Evolutionary conservation across 768 basidiomycete genomes (phyloP).

Genomic region (Termitomyces sp.): DNA sequence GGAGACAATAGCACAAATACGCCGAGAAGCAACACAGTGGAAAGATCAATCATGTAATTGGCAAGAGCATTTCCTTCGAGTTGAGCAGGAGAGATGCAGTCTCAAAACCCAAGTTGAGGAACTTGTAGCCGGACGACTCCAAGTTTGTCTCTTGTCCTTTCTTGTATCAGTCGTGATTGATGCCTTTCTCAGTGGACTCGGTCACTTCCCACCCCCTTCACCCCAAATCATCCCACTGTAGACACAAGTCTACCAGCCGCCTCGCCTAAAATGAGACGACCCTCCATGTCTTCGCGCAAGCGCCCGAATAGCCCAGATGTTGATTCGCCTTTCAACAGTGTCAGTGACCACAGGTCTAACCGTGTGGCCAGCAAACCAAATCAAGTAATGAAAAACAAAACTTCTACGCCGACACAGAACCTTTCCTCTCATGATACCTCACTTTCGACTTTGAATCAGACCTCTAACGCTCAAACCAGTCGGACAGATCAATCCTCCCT

Average conservation of each 20-base stretch:
- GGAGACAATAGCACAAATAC: slow-evolving; percentile 58
- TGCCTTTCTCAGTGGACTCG: slow-evolving; percentile 11
- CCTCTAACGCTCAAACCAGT: background rate
- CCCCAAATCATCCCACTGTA: slow-evolving; percentile 29
- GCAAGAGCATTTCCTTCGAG: slow-evolving; percentile 77
- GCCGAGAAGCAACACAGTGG: slow-evolving; percentile 67
- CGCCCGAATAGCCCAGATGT: slow-evolving; percentile 21
- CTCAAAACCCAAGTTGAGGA: slow-evolving; percentile 58
- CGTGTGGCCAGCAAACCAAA: slow-evolving; percentile 6
- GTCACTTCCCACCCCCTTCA: slow-evolving; percentile 22
- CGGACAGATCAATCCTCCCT: slow-evolving; percentile 10
- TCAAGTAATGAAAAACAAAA: slow-evolving; percentile 6
- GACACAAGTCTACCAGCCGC: slow-evolving; percentile 24
- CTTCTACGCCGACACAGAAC: background rate
- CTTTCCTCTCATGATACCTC: background rate
- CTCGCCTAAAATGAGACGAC: slow-evolving; percentile 25
- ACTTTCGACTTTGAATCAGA: slow-evolving; percentile 1
- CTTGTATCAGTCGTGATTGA: slow-evolving; percentile 3
- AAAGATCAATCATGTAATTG: slow-evolving; percentile 74
- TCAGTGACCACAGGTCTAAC: slow-evolving; percentile 12
- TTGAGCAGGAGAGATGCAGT: slow-evolving; percentile 63
- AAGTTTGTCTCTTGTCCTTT: slow-evolving; percentile 30
- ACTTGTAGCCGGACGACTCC: slow-evolving; percentile 46
- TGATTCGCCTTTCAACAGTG: slow-evolving; percentile 19
- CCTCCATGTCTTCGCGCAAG: slow-evolving; percentile 25